Percentiles rank a stretch among this genome's conserved stretches.
These are phyloP conservation scores for Aphanomyces astaci DNA, from an alignment of 352 stramenopile species.

Conservation along the genomic window DNA sequence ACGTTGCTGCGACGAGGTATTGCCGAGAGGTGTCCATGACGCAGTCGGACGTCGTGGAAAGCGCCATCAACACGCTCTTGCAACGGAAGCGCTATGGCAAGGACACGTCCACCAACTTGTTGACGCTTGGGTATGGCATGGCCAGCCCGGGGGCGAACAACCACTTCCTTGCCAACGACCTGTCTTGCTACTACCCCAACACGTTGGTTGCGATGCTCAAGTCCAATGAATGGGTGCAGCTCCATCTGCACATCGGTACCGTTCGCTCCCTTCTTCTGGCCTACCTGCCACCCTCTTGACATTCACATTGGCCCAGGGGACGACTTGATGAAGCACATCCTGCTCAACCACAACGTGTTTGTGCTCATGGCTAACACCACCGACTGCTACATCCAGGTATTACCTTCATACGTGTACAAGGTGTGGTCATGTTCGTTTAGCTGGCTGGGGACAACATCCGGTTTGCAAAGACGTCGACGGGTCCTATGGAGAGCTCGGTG, in stretches of 20 bases:
- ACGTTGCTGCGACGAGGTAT: not conserved
- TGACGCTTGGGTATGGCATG: constrained; percentile 62
- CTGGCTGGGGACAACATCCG: not conserved
- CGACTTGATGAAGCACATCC: constrained; percentile 52
- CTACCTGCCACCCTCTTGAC: no score
- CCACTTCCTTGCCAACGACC: constrained; percentile 48
- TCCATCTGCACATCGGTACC: constrained; percentile 45
- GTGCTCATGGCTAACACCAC: constrained; percentile 28
- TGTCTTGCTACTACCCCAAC: constrained; percentile 72
- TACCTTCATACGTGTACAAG: not conserved
- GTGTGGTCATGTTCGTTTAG: not conserved
- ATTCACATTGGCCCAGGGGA: constrained; percentile 33
- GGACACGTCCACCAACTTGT: constrained; percentile 31
- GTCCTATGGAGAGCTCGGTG: not conserved
- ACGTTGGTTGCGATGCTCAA: constrained; percentile 56
- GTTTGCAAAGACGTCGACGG: not conserved
- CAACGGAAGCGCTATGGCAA: not conserved
- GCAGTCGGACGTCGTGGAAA: not conserved
- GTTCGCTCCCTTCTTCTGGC: no score
- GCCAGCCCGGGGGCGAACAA: constrained; percentile 34
- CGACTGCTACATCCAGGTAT: constrained; percentile 51
- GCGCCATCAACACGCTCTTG: not conserved
- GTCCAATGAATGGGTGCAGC: constrained; percentile 37
- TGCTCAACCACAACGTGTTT: constrained; percentile 58
- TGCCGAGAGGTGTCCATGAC: not conserved